Evolutionary conservation across 108 stramenopile genomes (phyloP).

Genomic region (Craspedostauros australis): DNA sequence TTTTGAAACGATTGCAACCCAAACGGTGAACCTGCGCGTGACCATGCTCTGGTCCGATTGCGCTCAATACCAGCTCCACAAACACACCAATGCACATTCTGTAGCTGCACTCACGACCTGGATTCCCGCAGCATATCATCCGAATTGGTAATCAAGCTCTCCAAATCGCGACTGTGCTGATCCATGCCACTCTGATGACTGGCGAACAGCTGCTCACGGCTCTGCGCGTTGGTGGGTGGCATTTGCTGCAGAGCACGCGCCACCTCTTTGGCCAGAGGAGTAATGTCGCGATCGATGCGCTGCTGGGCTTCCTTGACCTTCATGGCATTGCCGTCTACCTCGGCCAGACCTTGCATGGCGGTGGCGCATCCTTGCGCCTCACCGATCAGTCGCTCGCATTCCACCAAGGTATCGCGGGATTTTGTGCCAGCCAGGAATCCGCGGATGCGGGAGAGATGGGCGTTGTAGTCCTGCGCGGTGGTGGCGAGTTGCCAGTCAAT

Average conservation of each 20-base stretch:
- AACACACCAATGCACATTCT: not conserved
- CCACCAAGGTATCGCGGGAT: conserved; percentile 29
- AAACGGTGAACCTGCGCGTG: too few relatives aligned
- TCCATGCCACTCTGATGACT: conserved; percentile 23
- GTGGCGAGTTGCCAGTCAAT: not conserved
- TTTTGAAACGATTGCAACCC: too few relatives aligned
- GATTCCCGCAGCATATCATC: conserved; percentile 71
- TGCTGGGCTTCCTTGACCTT: conserved; percentile 50
- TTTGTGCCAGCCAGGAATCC: conserved; percentile 54
- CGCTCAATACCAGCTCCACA: not conserved
- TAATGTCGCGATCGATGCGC: conserved; percentile 55
- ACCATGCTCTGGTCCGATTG: too few relatives aligned
- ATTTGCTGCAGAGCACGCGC: conserved; percentile 23
- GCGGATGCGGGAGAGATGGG: conserved; percentile 50
- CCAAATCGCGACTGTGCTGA: conserved; percentile 23
- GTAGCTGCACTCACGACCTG: conserved; percentile 36
- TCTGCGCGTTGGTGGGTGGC: not conserved
- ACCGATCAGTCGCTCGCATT: conserved; percentile 54
- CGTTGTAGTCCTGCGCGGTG: conserved; percentile 56
- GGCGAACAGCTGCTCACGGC: conserved; percentile 38
- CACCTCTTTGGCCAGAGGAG: conserved; percentile 59
- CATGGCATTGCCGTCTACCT: conserved; percentile 64
- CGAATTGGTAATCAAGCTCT: conserved; percentile 47
- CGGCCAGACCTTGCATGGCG: conserved; percentile 73
- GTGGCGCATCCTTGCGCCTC: conserved; percentile 57